phyloP scores from a whole-genome alignment of 177 flowering plant genomes.

The Vitis hybrid region DNA sequence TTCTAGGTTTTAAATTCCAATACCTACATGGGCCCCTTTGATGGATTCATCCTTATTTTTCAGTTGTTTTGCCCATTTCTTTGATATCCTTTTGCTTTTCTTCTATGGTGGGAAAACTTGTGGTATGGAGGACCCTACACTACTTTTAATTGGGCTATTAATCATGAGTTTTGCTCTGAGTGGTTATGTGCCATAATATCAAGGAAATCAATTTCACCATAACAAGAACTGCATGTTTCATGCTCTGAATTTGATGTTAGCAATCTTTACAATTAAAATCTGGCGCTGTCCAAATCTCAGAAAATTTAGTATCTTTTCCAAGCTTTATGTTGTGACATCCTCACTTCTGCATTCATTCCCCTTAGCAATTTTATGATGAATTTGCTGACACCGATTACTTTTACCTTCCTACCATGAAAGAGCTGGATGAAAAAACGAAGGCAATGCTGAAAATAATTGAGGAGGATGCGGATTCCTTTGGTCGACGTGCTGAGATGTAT shows the following conservation, averaged over 20 bases:
- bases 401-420: conserved; percentile 30
- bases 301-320: not conserved
- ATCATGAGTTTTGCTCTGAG: too few species aligned
- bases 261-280: not conserved
- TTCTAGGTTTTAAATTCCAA: not conserved
- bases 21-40: not conserved
- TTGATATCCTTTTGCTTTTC: not conserved
- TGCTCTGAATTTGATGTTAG: not conserved
- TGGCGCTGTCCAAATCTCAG: not conserved
- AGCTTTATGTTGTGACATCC: not conserved
- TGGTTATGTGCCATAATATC: not conserved
- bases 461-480: conserved; percentile 93
- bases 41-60: conserved; percentile 3
- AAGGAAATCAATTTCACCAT: too few species aligned
- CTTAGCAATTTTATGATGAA: not conserved
- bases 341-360: not conserved
- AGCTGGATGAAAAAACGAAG: conserved; percentile 73
- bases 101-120: not conserved
- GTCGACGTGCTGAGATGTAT: conserved; percentile 93
- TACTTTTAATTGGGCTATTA: not conserved
- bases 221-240: not conserved
- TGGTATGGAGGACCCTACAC: not conserved
- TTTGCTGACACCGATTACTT: not conserved
- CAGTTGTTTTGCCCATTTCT: not conserved
- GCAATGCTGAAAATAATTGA: conserved; percentile 83